Conservation (phyloP, 495 filamentous ascomycete species). For the Podospora pseudopauciseta region DNA sequence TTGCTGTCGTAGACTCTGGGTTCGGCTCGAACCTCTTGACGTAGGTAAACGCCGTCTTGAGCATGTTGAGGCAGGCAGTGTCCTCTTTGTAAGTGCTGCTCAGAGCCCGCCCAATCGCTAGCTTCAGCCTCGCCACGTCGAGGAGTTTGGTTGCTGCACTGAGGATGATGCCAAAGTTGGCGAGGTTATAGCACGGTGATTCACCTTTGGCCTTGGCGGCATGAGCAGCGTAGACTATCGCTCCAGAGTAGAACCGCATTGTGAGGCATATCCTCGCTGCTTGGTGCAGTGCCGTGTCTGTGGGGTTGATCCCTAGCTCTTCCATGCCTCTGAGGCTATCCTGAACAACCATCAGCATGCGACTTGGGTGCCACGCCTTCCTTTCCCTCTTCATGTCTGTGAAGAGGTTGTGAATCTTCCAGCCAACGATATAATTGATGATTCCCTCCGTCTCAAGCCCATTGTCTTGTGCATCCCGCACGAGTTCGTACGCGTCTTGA, state of each 20-base stretch:
- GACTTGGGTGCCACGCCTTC: conserved; percentile 1
- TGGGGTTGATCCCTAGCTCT: conserved; percentile 24
- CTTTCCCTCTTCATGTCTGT: conserved; percentile 27
- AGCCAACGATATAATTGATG: conserved; percentile 31
- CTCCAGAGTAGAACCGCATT: conserved; percentile 28
- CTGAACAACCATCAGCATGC: conserved; percentile 24
- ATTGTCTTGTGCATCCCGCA: conserved; percentile 30
- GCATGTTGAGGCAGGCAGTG: conserved; percentile 21
- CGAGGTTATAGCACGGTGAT: conserved; percentile 32
- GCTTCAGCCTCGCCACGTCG: conserved; percentile 33
- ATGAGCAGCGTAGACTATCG: conserved; percentile 32
- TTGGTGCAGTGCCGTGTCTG: conserved; percentile 33
- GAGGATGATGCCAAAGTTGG: conserved; percentile 40
- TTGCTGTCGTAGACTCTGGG: not conserved
- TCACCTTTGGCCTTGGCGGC: conserved; percentile 30
- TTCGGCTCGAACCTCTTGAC: conserved; percentile 9
- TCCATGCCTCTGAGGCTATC: conserved; percentile 2
- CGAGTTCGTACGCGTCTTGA: conserved; percentile 29
- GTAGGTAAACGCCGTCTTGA: conserved; percentile 32
- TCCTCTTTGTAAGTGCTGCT: conserved; percentile 32
- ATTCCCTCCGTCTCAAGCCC: conserved; percentile 35
- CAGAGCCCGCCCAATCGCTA: conserved; percentile 29
- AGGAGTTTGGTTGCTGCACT: conserved; percentile 35
- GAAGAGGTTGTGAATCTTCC: conserved; percentile 20
- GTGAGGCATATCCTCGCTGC: conserved; percentile 35